Evolutionary conservation across 2,329 filamentous ascomycete genomes (phyloP).

Genomic region (Capronia americana): DNA sequence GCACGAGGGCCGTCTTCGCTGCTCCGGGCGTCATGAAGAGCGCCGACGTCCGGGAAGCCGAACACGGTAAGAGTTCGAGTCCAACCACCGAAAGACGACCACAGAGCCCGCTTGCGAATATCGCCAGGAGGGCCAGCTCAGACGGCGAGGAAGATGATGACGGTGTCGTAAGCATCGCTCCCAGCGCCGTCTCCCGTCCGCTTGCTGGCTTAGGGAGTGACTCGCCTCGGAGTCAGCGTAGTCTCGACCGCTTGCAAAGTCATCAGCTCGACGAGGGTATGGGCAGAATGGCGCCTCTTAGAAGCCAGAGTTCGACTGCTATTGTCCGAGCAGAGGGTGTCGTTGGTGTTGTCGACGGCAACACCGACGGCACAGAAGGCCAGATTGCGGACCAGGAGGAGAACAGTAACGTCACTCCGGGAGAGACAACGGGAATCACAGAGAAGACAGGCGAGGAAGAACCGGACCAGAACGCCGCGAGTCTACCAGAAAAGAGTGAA

Average conservation of each 20-base stretch:
- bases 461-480: background rate
- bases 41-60: background rate
- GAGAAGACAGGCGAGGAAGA: background rate
- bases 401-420: background rate
- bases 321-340: slow-evolving; percentile 37
- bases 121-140: slow-evolving; percentile 16
- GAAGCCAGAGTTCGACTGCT: slow-evolving; percentile 38
- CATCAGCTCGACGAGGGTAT: slow-evolving; percentile 35
- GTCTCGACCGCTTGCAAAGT: slow-evolving; percentile 37
- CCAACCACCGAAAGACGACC: slow-evolving; percentile 13
- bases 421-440: background rate
- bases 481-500: background rate
- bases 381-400: slow-evolving; percentile 3
- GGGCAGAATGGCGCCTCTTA: slow-evolving; percentile 27
- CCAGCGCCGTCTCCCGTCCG: background rate
- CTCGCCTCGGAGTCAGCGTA: slow-evolving; percentile 36
- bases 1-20: slow-evolving; percentile 37
- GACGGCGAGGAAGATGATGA: slow-evolving; percentile 18
- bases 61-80: background rate
- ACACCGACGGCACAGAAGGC: background rate
- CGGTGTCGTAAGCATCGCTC: background rate
- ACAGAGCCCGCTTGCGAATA: slow-evolving; percentile 24
- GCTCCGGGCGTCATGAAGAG: slow-evolving; percentile 35
- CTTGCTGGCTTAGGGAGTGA: slow-evolving; percentile 28
- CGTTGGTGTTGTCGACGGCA: slow-evolving; percentile 27